Percentiles rank a stretch among this genome's conserved stretches.
Conservation (phyloP, 495 filamentous ascomycete species). For the Aspergillus asperescens region DNA sequence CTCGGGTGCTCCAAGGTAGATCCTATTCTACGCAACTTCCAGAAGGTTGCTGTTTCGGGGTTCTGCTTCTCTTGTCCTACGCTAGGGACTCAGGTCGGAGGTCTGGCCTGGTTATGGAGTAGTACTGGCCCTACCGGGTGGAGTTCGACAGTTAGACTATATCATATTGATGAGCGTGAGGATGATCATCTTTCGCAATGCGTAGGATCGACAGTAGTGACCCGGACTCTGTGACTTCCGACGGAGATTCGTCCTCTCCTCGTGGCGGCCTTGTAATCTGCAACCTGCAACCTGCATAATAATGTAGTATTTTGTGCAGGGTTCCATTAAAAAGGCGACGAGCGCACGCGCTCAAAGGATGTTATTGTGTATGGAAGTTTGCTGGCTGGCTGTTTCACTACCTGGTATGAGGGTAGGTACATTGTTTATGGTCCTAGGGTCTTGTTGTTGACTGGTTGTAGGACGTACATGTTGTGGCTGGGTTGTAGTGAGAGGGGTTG, state of each 20-base stretch:
- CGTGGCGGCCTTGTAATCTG: neutral
- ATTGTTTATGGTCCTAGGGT: neutral
- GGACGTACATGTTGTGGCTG: too few relatives aligned
- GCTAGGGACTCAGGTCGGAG: neutral
- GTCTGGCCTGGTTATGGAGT: neutral
- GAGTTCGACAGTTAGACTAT: neutral
- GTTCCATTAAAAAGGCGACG: too few relatives aligned
- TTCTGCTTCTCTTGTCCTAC: neutral
- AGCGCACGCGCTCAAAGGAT: too few relatives aligned
- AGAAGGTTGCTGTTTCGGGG: constrained; percentile 12
- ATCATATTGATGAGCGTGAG: neutral
- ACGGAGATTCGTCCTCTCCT: neutral
- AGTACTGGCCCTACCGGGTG: too few relatives aligned
- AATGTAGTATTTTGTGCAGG: too few relatives aligned
- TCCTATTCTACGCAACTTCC: constrained; percentile 21
- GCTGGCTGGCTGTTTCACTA: too few relatives aligned
- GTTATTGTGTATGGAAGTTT: too few relatives aligned
- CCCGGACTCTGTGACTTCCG: neutral
- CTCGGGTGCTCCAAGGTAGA: neutral
- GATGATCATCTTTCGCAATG: neutral
- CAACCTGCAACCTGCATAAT: too few relatives aligned
- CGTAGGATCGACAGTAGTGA: neutral
- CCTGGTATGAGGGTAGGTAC: neutral
- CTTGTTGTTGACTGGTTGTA: neutral
- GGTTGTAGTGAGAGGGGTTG: too few relatives aligned